Evolutionary conservation across 495 filamentous ascomycete genomes (phyloP).

Genomic region (Hypoxylon fuscum): DNA sequence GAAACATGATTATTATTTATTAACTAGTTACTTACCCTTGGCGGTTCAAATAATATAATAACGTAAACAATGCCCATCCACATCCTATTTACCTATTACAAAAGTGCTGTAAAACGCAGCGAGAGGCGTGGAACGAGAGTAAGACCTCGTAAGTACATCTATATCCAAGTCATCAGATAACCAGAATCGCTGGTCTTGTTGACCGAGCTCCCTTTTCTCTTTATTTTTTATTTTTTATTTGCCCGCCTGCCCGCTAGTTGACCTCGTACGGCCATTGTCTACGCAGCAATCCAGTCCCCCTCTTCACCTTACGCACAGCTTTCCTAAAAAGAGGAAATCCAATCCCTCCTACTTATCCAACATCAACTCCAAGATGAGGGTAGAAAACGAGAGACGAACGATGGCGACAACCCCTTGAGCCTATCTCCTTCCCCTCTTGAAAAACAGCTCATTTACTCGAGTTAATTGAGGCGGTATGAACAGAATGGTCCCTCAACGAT

Average conservation of each 20-base stretch:
- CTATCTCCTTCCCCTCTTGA: background rate
- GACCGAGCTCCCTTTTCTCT: background rate
- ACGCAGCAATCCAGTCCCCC: background rate
- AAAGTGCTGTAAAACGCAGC: slow-evolving; percentile 12
- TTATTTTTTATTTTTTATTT: slow-evolving; percentile 1
- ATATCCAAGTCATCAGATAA: slow-evolving; percentile 15
- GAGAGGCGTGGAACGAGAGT: slow-evolving; percentile 1
- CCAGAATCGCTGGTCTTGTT: slow-evolving; percentile 6
- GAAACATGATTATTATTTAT: slow-evolving; percentile 12
- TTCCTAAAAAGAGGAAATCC: background rate
- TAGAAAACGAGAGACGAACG: background rate
- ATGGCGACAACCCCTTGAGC: background rate
- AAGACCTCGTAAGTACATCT: slow-evolving; percentile 31
- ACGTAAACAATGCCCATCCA: slow-evolving; percentile 22
- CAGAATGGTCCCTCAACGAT: slow-evolving; percentile 15
- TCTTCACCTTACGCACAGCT: slow-evolving; percentile 6
- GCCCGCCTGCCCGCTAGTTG: slow-evolving; percentile 1
- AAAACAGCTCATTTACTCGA: too few species aligned
- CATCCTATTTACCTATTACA: slow-evolving; percentile 8
- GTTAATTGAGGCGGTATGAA: background rate
- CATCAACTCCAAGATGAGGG: slow-evolving; percentile 16
- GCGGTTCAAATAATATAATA: slow-evolving; percentile 14
- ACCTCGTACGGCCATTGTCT: background rate
- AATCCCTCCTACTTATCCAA: slow-evolving; percentile 1
- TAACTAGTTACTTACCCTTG: slow-evolving; percentile 13